These are phyloP conservation scores for Polychaeton citri DNA, from an alignment of 2,329 filamentous ascomycete species.

Conservation along the genomic window DNA sequence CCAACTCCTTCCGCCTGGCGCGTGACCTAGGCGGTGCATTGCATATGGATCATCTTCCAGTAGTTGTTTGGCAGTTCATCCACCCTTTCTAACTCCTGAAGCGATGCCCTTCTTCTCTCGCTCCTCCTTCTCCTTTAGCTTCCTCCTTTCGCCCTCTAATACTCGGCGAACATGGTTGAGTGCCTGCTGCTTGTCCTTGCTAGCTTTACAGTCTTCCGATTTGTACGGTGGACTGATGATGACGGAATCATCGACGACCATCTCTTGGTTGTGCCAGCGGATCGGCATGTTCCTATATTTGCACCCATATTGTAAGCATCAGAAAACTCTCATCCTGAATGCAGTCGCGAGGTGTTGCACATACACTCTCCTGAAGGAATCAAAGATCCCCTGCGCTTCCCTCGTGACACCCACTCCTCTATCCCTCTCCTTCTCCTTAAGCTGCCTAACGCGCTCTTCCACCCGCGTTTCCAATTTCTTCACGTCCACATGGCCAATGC, in stretches of 20 bases:
- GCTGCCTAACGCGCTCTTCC: conserved; percentile 40
- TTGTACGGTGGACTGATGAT: conserved; percentile 46
- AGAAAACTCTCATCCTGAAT: conserved; percentile 1
- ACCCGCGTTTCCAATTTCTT: conserved; percentile 42
- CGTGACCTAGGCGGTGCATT: no score
- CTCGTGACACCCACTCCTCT: conserved; percentile 47
- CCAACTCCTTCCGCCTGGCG: no score
- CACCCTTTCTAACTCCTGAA: conserved; percentile 11
- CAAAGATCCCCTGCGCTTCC: conserved; percentile 51
- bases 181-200: conserved; percentile 28
- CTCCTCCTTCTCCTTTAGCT: conserved; percentile 21
- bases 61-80: no score
- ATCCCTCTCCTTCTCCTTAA: conserved; percentile 45
- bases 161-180: conserved; percentile 31
- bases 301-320: neutral
- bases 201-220: conserved; percentile 39
- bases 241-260: conserved; percentile 48
- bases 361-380: conserved; percentile 45
- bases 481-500: conserved; percentile 40
- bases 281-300: conserved; percentile 29
- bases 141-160: conserved; percentile 33
- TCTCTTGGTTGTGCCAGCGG: conserved; percentile 45
- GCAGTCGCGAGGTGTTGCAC: no score
- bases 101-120: conserved; percentile 9
- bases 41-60: no score